Conservation (phyloP, 192 early-diverging fungal genomes). For the Coemansia sp. region DNA sequence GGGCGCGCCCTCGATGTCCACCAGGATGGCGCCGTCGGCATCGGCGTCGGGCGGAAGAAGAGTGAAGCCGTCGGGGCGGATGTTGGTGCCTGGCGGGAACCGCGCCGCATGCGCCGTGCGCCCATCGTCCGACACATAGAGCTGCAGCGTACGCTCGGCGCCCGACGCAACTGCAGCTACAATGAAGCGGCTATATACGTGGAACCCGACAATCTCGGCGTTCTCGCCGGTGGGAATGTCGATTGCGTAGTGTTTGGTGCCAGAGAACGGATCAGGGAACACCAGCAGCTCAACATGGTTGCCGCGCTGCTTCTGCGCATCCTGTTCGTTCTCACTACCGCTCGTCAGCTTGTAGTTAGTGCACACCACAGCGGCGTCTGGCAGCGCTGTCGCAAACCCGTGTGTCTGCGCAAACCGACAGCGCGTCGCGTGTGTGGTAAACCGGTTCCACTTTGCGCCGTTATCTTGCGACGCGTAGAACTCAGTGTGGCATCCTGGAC, state of each 20-base stretch:
- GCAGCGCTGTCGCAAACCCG: slow-evolving; percentile 59
- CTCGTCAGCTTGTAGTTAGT: slow-evolving; percentile 62
- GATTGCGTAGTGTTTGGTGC: slow-evolving; percentile 13
- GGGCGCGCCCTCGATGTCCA: slow-evolving; percentile 72
- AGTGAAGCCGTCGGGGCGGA: slow-evolving; percentile 80
- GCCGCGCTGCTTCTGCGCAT: slow-evolving; percentile 32
- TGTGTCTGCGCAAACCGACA: slow-evolving; percentile 74
- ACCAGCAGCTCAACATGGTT: slow-evolving; percentile 74
- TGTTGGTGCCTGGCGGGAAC: slow-evolving; percentile 80
- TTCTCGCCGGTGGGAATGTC: slow-evolving; percentile 21
- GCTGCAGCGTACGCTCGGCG: slow-evolving; percentile 52
- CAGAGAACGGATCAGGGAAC: slow-evolving; percentile 37
- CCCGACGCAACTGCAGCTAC: slow-evolving; percentile 28
- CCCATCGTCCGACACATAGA: slow-evolving; percentile 80
- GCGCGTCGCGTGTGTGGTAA: slow-evolving; percentile 82
- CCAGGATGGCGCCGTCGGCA: slow-evolving; percentile 62
- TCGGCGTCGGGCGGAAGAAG: slow-evolving; percentile 76
- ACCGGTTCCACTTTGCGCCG: slow-evolving; percentile 68
- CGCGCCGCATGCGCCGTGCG: slow-evolving; percentile 65
- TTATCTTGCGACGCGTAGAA: slow-evolving; percentile 71
- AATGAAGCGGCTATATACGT: slow-evolving; percentile 45
- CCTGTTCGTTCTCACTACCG: slow-evolving; percentile 54
- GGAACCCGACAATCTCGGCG: slow-evolving; percentile 30
- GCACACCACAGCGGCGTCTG: slow-evolving; percentile 76
- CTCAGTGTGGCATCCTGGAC: slow-evolving; percentile 65